Conservation (phyloP, 177 flowering plant genomes). For the Vitis hybrid region DNA sequence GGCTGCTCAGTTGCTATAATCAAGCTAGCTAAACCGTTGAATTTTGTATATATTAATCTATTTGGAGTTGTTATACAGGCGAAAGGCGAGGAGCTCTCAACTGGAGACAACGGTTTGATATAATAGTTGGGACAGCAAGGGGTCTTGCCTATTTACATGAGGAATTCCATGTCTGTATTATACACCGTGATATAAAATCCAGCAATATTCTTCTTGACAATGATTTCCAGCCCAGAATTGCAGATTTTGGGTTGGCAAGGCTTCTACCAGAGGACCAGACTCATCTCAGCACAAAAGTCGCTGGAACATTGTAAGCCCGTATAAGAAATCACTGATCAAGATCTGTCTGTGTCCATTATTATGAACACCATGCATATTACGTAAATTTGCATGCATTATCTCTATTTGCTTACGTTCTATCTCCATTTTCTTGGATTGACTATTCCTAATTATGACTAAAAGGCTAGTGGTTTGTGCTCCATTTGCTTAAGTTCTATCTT, state of each 20-base stretch:
- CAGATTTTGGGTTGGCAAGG: conserved; percentile 65
- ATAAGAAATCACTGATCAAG: too few relatives aligned
- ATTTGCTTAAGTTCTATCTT: too few relatives aligned
- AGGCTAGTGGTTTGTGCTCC: too few relatives aligned
- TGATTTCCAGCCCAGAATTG: conserved; percentile 51
- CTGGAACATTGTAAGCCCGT: conserved; percentile 58
- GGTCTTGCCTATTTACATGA: conserved; percentile 63
- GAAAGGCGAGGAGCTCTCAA: conserved; percentile 32
- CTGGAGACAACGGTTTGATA: conserved; percentile 52
- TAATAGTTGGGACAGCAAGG: conserved; percentile 50
- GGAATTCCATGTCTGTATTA: conserved; percentile 48
- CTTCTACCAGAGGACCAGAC: conserved; percentile 47
- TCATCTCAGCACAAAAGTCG: conserved; percentile 58
- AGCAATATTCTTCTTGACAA: conserved; percentile 56
- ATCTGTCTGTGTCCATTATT: too few relatives aligned
- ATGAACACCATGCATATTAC: too few relatives aligned
- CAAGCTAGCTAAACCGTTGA: too few relatives aligned
- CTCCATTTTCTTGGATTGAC: too few relatives aligned
- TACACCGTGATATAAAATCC: conserved; percentile 60
- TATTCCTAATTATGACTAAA: too few relatives aligned
- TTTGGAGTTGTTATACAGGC: conserved; percentile 22
- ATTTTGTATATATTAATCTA: too few relatives aligned
- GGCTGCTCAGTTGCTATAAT: too few relatives aligned
- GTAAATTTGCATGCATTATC: too few relatives aligned
- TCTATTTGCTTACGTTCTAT: too few relatives aligned